A percentile compares a stretch with the other conserved stretches of the same genome.
These are phyloP conservation scores for Fusarium scirpi DNA, from an alignment of 2,329 filamentous ascomycete genomes.

Conservation along the genomic window DNA sequence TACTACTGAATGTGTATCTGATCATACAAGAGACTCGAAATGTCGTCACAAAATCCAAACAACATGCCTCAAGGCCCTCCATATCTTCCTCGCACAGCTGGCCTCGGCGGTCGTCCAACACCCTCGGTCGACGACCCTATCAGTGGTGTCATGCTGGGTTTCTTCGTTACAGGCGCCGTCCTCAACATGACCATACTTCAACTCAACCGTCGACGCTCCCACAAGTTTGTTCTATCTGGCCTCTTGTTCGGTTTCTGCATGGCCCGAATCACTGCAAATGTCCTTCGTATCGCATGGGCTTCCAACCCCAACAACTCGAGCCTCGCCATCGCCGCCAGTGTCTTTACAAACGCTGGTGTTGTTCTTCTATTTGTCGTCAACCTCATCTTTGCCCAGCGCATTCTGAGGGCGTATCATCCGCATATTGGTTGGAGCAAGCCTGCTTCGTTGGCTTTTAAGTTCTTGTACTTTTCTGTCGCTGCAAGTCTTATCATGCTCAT, in stretches of 20 bases:
- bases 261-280: constrained; percentile 64
- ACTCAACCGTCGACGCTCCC: constrained; percentile 60
- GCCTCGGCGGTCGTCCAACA: constrained; percentile 69
- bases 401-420: constrained; percentile 80
- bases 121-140: constrained; percentile 72
- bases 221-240: constrained; percentile 71
- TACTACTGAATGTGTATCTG: not conserved
- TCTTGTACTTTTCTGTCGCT: constrained; percentile 69
- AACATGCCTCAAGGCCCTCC: constrained; percentile 50
- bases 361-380: constrained; percentile 83
- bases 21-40: constrained; percentile 7
- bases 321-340: constrained; percentile 69
- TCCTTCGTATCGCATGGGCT: constrained; percentile 66
- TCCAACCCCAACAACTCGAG: constrained; percentile 53
- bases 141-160: constrained; percentile 69
- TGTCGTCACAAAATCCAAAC: constrained; percentile 30
- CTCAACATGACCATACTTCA: constrained; percentile 70
- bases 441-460: constrained; percentile 65
- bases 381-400: constrained; percentile 79
- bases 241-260: constrained; percentile 70
- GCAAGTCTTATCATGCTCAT: constrained; percentile 75
- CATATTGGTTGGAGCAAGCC: constrained; percentile 73
- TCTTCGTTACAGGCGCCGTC: constrained; percentile 67
- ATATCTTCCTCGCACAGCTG: constrained; percentile 58
- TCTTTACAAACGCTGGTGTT: constrained; percentile 80